Evolutionary conservation across 257 asterid genomes (phyloP), one percentile per base, ranked within the genome.

Genomic region (Ehretia macrophylla): DNA sequence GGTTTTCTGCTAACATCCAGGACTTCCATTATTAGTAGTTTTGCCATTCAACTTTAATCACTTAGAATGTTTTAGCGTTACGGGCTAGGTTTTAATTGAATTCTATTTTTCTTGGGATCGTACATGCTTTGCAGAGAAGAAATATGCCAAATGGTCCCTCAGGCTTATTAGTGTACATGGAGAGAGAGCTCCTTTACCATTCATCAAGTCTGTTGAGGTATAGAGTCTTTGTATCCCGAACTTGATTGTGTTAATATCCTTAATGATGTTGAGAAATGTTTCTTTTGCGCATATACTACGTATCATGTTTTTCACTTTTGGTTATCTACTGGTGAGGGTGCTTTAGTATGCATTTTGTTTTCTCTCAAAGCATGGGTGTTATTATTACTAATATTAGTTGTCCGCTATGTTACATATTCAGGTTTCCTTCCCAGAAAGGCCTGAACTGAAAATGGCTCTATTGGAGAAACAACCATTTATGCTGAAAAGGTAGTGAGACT

Each of bases 391-490:
- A 14, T 17, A 52, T n/a, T 50, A 62, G 50, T 18, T 1, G 8
- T 32, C 21, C 57, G 14, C 11, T 44, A 35, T 62, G 67, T 62
- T 51, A 5, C 51, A 64, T 64, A 42, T 49, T 21, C 62, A 65
- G 70, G 59, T 65, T 17, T 65, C 70, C 5, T 65, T 65, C 23
- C 70, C 70, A 11, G 70, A 65, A 44, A 61, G 73, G 53, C 73
- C 68, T 38, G 68, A 60, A 61, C 63, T 68, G 27, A 62, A 68
- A 68, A 45, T 32, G 12, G 53, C 59, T 27, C 14, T 44, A 35
- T 39, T 68, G 63, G 63, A 61, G 59, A 68, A 60, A 51, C 67
- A 60, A 37, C 73, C 64, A 0, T 61, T 55, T 49, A 18, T 40
- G 8, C 64, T 61, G 0, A 61, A 61, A 61, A 68, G 73, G 73